phyloP scores from a whole-genome alignment of 768 basidiomycete species.

The Tricholoma bakamatsutake region DNA sequence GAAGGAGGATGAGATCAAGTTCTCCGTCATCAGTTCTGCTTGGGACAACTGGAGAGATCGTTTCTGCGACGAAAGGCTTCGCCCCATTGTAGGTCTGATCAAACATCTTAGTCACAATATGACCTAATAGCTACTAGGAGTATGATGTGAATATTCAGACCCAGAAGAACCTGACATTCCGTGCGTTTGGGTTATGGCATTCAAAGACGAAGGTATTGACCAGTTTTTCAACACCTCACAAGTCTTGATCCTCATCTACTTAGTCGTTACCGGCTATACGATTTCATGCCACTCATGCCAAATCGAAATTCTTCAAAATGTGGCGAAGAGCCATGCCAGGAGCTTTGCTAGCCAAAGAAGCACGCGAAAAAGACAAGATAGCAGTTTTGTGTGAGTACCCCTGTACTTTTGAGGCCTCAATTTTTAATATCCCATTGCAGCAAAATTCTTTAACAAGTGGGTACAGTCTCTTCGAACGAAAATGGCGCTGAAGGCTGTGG shows the following conservation, averaged over 20 bases:
- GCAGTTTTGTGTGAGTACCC: constrained; percentile 50
- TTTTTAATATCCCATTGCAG: constrained; percentile 27
- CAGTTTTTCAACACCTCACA: background rate
- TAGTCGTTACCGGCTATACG: constrained; percentile 78
- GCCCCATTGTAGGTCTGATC: constrained; percentile 47
- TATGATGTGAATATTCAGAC: constrained; percentile 51
- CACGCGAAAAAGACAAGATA: constrained; percentile 53
- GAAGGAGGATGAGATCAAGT: constrained; percentile 58
- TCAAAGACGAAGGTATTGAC: constrained; percentile 60
- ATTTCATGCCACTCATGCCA: constrained; percentile 59
- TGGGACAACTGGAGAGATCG: constrained; percentile 83
- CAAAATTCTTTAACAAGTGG: constrained; percentile 59
- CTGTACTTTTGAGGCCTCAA: constrained; percentile 1
- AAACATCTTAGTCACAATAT: background rate
- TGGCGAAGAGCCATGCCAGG: constrained; percentile 72
- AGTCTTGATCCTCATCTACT: background rate
- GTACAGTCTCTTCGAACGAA: constrained; percentile 61
- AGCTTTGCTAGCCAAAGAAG: constrained; percentile 58
- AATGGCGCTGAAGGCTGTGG: constrained; percentile 72
- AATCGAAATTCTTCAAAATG: constrained; percentile 52
- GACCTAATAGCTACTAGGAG: constrained; percentile 36
- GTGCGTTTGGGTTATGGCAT: constrained; percentile 71
- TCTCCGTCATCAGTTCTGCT: constrained; percentile 40
- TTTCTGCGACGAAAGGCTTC: constrained; percentile 58
- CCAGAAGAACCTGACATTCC: constrained; percentile 55